Conservation (phyloP, 2,329 filamentous ascomycete species). For the Epichloe sylvatica region DNA sequence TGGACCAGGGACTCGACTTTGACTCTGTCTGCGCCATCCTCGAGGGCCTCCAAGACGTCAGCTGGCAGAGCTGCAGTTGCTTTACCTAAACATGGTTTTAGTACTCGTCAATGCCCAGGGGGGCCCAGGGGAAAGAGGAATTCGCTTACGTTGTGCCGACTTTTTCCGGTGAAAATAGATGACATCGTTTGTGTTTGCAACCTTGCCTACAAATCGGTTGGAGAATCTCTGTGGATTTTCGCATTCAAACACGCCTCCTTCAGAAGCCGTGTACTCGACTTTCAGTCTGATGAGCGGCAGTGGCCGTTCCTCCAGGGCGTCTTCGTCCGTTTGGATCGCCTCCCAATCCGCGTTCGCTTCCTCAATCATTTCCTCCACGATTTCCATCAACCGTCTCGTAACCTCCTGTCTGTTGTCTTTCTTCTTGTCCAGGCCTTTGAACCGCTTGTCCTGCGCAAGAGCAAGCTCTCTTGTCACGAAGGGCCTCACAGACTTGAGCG, state of each 20-base stretch:
- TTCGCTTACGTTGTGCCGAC: conserved; percentile 28
- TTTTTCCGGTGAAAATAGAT: conserved; percentile 90
- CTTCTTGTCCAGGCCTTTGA: conserved; percentile 64
- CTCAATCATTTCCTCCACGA: conserved; percentile 78
- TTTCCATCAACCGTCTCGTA: conserved; percentile 57
- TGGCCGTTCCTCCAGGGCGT: conserved; percentile 48
- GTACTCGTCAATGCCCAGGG: neutral
- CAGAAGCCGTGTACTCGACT: conserved; percentile 76
- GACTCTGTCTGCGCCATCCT: conserved; percentile 45
- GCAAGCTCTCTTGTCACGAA: conserved; percentile 79
- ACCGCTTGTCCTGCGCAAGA: conserved; percentile 59
- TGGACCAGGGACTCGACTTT: conserved; percentile 81
- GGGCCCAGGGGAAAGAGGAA: no score
- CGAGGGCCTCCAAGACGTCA: conserved; percentile 45
- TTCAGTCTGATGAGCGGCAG: conserved; percentile 77
- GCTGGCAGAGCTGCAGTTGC: conserved; percentile 38
- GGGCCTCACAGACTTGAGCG: conserved; percentile 76
- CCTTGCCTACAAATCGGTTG: conserved; percentile 75
- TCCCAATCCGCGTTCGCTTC: conserved; percentile 73
- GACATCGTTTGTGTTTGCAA: conserved; percentile 89
- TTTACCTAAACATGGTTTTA: conserved; percentile 15
- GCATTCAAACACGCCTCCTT: conserved; percentile 73
- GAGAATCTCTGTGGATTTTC: conserved; percentile 96
- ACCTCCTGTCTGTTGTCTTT: conserved; percentile 74
- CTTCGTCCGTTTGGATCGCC: conserved; percentile 54